Conservation (phyloP, 2,329 filamentous ascomycete genomes). For the Neonectria neomacrospora region DNA sequence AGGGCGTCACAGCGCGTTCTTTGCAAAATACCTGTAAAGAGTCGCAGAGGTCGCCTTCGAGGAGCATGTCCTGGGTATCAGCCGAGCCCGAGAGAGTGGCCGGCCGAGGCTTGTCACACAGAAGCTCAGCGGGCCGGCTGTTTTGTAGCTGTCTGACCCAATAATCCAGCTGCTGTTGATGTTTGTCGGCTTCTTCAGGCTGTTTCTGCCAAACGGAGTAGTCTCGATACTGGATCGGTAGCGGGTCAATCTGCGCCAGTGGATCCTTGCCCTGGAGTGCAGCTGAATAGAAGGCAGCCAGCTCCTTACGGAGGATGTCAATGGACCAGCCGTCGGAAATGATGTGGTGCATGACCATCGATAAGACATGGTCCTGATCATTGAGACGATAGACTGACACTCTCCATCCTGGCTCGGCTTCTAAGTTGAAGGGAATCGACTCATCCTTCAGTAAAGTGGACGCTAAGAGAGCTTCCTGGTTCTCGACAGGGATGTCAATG, state of each 20-base stretch:
- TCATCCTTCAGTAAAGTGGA: constrained; percentile 20
- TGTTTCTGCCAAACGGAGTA: constrained; percentile 34
- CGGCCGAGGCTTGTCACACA: constrained; percentile 11
- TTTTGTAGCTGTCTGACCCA: constrained; percentile 13
- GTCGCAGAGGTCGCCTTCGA: neutral
- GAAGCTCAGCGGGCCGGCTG: constrained; percentile 20
- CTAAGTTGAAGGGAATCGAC: constrained; percentile 22
- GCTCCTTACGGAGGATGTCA: constrained; percentile 13
- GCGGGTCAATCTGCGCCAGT: constrained; percentile 19
- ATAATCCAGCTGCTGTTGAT: constrained; percentile 21
- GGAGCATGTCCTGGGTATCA: neutral
- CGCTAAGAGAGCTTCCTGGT: neutral
- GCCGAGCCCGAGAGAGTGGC: constrained; percentile 27
- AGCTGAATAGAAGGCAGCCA: constrained; percentile 27
- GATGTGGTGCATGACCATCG: constrained; percentile 36
- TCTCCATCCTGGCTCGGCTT: constrained; percentile 24
- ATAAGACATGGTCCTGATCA: constrained; percentile 19
- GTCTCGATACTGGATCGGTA: constrained; percentile 41
- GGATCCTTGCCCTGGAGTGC: constrained; percentile 28
- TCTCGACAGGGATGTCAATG: constrained; percentile 3
- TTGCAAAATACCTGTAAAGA: neutral
- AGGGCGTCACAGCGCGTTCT: constrained; percentile 25
- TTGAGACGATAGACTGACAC: constrained; percentile 17
- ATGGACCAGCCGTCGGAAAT: constrained; percentile 40
- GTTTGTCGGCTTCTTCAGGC: constrained; percentile 42